Percentiles rank a stretch among this genome's conserved stretches.
Conservation (phyloP, 495 filamentous ascomycete genomes). For the Halenospora varia region DNA sequence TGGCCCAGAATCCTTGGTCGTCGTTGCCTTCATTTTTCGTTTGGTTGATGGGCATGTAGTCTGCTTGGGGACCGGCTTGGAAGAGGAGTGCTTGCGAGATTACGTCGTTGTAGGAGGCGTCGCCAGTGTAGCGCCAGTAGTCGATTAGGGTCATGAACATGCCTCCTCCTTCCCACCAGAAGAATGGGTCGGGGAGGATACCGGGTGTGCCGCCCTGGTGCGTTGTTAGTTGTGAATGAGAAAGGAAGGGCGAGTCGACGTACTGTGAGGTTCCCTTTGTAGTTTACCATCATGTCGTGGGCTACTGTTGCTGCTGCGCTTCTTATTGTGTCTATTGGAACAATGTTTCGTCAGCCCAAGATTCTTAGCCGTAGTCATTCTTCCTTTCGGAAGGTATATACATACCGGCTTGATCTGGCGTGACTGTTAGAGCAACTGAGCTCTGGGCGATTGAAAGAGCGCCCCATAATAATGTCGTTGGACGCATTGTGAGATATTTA, state of each 20-base stretch:
- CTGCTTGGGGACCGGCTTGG: slow-evolving; percentile 53
- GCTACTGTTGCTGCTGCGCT: slow-evolving; percentile 58
- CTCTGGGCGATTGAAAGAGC: slow-evolving; percentile 7
- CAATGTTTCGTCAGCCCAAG: neutral
- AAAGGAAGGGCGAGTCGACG: neutral
- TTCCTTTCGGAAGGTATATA: neutral
- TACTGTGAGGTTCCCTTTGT: slow-evolving; percentile 61
- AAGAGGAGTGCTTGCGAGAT: slow-evolving; percentile 49
- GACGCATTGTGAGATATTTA: slow-evolving; percentile 16
- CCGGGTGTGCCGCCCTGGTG: slow-evolving; percentile 42
- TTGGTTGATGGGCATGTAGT: slow-evolving; percentile 62
- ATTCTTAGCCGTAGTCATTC: neutral
- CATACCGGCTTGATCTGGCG: slow-evolving; percentile 20
- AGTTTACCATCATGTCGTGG: slow-evolving; percentile 59
- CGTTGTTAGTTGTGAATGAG: neutral
- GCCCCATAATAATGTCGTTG: slow-evolving; percentile 17
- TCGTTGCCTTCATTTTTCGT: slow-evolving; percentile 61
- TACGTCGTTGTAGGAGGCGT: slow-evolving; percentile 55
- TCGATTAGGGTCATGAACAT: slow-evolving; percentile 66
- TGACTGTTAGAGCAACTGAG: slow-evolving; percentile 17
- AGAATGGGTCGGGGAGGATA: slow-evolving; percentile 47
- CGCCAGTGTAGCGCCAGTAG: slow-evolving; percentile 66
- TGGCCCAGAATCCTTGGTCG: slow-evolving; percentile 66
- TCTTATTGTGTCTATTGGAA: slow-evolving; percentile 52
- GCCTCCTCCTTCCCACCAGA: slow-evolving; percentile 81